A percentile compares a stretch with the other conserved stretches of the same genome.
Evolutionary conservation across 2,329 filamentous ascomycete genomes (phyloP).

Genomic region (Curvularia spicifera): DNA sequence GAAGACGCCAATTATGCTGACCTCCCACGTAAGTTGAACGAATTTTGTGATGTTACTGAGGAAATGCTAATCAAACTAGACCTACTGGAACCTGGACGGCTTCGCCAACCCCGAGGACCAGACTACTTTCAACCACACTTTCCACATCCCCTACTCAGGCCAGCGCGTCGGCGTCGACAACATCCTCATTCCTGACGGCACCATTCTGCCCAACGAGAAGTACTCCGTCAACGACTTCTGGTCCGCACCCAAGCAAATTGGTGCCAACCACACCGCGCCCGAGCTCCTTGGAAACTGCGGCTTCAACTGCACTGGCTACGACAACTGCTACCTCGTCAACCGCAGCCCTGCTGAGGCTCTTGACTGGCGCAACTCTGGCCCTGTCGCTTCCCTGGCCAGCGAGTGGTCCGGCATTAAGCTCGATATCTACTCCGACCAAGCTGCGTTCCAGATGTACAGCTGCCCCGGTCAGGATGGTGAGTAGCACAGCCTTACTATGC

Average conservation of each 20-base stretch:
- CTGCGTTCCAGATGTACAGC: slow-evolving; percentile 86
- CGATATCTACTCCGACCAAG: slow-evolving; percentile 82
- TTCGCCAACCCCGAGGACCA: slow-evolving; percentile 75
- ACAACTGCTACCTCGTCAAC: slow-evolving; percentile 75
- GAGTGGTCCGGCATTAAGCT: slow-evolving; percentile 82
- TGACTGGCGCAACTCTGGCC: slow-evolving; percentile 67
- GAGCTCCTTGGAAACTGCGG: slow-evolving; percentile 78
- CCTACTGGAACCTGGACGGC: slow-evolving; percentile 84
- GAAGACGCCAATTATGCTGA: slow-evolving; percentile 84
- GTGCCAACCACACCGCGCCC: slow-evolving; percentile 68
- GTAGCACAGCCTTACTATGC: neutral
- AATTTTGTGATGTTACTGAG: neutral
- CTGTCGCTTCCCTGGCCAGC: slow-evolving; percentile 70
- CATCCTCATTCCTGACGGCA: slow-evolving; percentile 56
- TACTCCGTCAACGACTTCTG: slow-evolving; percentile 82
- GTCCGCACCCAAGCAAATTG: slow-evolving; percentile 79
- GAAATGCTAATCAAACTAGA: slow-evolving; percentile 51
- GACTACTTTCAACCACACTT: slow-evolving; percentile 71
- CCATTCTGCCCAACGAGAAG: slow-evolving; percentile 71
- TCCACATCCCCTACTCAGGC: slow-evolving; percentile 75
- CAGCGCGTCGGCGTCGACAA: slow-evolving; percentile 70
- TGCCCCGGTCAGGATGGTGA: slow-evolving; percentile 77
- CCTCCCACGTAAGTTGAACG: slow-evolving; percentile 62
- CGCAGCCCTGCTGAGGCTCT: slow-evolving; percentile 63
- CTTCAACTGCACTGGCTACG: slow-evolving; percentile 81